A percentile compares a stretch with the other conserved stretches of the same genome.
Conservation (phyloP, 208 protist species). For the Leishmania lainsoni region DNA sequence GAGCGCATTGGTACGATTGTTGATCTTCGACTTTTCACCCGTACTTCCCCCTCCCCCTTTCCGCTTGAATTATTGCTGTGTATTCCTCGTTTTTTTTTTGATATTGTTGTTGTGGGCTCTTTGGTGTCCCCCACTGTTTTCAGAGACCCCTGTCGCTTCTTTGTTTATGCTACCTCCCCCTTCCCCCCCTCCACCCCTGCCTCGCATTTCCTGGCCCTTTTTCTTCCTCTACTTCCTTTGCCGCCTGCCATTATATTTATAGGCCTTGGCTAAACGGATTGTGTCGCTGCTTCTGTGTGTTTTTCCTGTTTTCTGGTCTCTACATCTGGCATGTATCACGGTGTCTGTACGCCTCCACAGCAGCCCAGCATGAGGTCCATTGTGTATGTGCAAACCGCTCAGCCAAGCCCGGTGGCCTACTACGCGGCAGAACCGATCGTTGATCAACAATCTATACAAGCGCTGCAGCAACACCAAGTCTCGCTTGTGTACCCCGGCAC, state of each 20-base stretch:
- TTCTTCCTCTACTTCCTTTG: neutral
- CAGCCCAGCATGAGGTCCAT: slow-evolving; percentile 17
- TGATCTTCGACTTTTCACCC: neutral
- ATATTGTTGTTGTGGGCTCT: too few species aligned
- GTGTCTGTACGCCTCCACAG: slow-evolving; percentile 3
- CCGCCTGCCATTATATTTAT: neutral
- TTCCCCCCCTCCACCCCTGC: slow-evolving; percentile 21
- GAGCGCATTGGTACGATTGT: neutral
- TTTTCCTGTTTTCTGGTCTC: slow-evolving; percentile 5
- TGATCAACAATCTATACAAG: neutral
- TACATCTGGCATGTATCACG: neutral
- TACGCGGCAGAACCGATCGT: slow-evolving; percentile 10
- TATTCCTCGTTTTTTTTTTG: neutral
- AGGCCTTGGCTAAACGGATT: neutral
- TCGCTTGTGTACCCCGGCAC: slow-evolving; percentile 15
- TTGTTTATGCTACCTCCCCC: slow-evolving; percentile 12
- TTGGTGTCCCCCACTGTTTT: too few species aligned
- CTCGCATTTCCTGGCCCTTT: neutral
- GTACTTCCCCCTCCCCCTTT: neutral
- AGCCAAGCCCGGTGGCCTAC: slow-evolving; percentile 7
- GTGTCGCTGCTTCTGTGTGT: slow-evolving; percentile 2
- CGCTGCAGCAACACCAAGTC: slow-evolving; percentile 11
- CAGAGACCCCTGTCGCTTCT: neutral
- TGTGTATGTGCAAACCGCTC: slow-evolving; percentile 22
- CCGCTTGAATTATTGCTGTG: neutral